Percentiles rank a stretch among this genome's conserved stretches.
phyloP scores from a whole-genome alignment of 768 basidiomycete genomes.

The Termitomyces sp. region DNA sequence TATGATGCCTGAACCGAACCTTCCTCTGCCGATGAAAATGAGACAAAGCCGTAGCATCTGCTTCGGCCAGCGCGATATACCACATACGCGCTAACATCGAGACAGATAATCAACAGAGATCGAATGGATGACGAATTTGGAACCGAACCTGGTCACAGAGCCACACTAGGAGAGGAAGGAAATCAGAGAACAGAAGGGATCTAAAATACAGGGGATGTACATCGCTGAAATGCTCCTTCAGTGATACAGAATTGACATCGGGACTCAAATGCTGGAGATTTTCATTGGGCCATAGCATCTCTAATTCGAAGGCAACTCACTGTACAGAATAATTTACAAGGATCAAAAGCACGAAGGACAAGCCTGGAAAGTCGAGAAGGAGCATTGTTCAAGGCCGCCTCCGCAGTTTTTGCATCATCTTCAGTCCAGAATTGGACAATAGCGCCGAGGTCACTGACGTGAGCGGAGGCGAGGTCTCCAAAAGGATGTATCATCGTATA shows the following conservation, averaged over 20 bases:
- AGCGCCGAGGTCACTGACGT: not conserved
- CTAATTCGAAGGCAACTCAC: not conserved
- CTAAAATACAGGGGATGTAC: not conserved
- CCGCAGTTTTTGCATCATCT: not conserved
- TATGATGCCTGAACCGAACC: not conserved
- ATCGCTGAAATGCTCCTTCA: not conserved
- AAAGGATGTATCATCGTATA: conserved; percentile 2
- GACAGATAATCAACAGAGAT: not conserved
- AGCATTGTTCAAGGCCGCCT: not conserved
- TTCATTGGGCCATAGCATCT: not conserved
- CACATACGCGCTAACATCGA: not conserved
- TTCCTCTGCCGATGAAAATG: conserved; percentile 1
- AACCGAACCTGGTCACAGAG: conserved; percentile 1
- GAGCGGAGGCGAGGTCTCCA: not conserved
- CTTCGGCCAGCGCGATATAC: not conserved
- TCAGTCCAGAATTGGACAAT: conserved; percentile 6
- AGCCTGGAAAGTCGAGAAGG: not conserved
- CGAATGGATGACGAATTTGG: not conserved
- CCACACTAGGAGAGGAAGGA: not conserved
- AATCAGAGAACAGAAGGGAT: not conserved
- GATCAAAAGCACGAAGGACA: not conserved
- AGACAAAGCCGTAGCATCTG: conserved; percentile 4
- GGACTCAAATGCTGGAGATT: not conserved
- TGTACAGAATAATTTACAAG: not conserved
- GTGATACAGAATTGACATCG: not conserved